Conservation (phyloP, 2,329 filamentous ascomycete genomes). For the Fonsecaea erecta region DNA sequence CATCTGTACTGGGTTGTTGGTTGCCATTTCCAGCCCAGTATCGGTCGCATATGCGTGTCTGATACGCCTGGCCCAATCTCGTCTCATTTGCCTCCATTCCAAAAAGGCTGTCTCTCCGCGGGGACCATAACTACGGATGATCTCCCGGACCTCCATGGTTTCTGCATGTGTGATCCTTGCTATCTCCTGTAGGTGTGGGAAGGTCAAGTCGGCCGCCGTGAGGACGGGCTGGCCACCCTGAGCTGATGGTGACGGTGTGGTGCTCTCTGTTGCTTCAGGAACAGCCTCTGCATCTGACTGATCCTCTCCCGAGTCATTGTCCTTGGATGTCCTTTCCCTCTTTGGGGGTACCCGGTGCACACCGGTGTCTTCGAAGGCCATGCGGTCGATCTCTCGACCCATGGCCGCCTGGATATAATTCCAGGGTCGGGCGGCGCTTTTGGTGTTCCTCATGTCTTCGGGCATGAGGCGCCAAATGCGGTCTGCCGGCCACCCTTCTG, state of each 20-base stretch:
- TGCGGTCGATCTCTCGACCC: constrained; percentile 30
- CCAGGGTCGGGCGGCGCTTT: constrained; percentile 22
- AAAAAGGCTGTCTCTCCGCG: too few relatives aligned
- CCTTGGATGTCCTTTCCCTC: background rate
- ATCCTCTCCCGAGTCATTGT: background rate
- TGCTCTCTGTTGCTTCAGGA: too few relatives aligned
- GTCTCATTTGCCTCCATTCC: background rate
- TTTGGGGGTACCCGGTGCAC: background rate
- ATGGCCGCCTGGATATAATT: constrained; percentile 35
- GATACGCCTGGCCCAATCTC: background rate
- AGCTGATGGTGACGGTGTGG: background rate
- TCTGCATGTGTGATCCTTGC: background rate
- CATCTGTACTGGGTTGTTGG: background rate
- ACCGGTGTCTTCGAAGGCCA: constrained; percentile 25
- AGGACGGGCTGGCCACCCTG: background rate
- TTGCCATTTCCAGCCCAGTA: background rate
- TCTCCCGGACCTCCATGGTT: too few relatives aligned
- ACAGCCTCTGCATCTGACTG: background rate
- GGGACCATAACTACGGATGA: too few relatives aligned
- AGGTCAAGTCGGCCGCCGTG: background rate
- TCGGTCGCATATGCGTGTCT: background rate
- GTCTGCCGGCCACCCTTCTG: constrained; percentile 30
- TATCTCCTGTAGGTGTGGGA: background rate
- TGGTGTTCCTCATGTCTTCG: constrained; percentile 12
- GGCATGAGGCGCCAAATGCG: constrained; percentile 31